phyloP scores from a whole-genome alignment of 257 asterid species.

The Scutellaria baicalensis region DNA sequence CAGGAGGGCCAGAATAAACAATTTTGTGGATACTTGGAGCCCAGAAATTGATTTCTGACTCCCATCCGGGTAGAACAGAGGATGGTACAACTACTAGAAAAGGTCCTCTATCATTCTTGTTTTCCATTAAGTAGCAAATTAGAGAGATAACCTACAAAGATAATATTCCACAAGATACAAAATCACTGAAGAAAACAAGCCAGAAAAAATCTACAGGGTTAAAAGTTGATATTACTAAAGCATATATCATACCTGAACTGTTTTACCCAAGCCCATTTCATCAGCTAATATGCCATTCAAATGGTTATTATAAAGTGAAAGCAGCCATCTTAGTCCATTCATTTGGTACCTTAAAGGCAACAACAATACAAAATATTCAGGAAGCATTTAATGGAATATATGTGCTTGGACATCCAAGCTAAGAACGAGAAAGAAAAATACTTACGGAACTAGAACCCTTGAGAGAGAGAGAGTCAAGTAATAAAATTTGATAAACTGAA shows the following conservation, averaged over 20 bases:
- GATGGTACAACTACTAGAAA: slow-evolving; percentile 99
- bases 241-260: slow-evolving; percentile 74
- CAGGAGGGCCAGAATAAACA: slow-evolving; percentile 94
- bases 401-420: neutral
- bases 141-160: slow-evolving; percentile 80
- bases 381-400: neutral
- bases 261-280: slow-evolving; percentile 99
- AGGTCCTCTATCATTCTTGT: slow-evolving; percentile 93
- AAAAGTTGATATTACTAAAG: neutral
- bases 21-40: slow-evolving; percentile 85
- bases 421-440: slow-evolving; percentile 3
- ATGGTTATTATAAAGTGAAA: slow-evolving; percentile 94
- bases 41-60: slow-evolving; percentile 86
- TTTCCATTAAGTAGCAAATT: slow-evolving; percentile 90
- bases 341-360: slow-evolving; percentile 77
- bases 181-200: slow-evolving; percentile 1
- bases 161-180: slow-evolving; percentile 16
- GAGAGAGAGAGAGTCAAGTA: neutral
- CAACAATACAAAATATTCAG: slow-evolving; percentile 14
- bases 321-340: slow-evolving; percentile 98
- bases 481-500: neutral
- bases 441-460: slow-evolving; percentile 1
- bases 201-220: neutral
- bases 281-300: slow-evolving; percentile 98
- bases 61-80: slow-evolving; percentile 98